Conservation (phyloP, 441 rosid species). For the Adansonia gregorii region DNA sequence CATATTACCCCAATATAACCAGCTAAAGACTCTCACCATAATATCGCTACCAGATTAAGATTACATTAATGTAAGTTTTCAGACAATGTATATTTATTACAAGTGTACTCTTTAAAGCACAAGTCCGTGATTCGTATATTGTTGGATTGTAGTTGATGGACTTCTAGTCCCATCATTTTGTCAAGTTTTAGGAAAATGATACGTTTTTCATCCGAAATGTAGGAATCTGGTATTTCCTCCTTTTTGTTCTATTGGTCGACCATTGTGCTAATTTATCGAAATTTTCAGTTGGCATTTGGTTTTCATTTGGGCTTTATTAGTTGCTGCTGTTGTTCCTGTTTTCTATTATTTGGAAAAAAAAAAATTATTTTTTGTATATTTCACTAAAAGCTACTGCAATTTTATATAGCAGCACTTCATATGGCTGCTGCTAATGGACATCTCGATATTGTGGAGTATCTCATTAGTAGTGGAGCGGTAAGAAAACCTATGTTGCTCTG, state of each 20-base stretch:
- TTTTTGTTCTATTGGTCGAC: neutral
- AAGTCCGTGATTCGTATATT: neutral
- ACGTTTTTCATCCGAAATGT: neutral
- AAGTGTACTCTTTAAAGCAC: neutral
- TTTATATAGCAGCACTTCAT: conserved; percentile 67
- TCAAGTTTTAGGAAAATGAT: neutral
- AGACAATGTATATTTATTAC: neutral
- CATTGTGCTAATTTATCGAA: conserved; percentile 1
- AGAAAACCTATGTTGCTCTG: conserved; percentile 28
- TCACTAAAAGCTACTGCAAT: neutral
- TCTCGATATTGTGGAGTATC: conserved; percentile 64
- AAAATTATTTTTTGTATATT: neutral
- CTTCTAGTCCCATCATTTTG: conserved; percentile 11
- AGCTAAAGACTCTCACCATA: neutral
- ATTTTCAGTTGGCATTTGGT: neutral
- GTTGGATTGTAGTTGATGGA: neutral
- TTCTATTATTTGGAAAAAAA: neutral
- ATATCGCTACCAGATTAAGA: neutral
- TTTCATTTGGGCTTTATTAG: neutral
- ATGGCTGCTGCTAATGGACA: conserved; percentile 98
- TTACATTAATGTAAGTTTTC: conserved; percentile 14
- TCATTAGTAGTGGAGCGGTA: conserved; percentile 69
- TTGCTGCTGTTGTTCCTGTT: neutral
- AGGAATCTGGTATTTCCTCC: neutral
- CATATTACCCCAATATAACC: neutral